Base-by-base conservation (phyloP, 2,329 filamentous ascomycete genomes). In the Fusarium marasasianum region DNA sequence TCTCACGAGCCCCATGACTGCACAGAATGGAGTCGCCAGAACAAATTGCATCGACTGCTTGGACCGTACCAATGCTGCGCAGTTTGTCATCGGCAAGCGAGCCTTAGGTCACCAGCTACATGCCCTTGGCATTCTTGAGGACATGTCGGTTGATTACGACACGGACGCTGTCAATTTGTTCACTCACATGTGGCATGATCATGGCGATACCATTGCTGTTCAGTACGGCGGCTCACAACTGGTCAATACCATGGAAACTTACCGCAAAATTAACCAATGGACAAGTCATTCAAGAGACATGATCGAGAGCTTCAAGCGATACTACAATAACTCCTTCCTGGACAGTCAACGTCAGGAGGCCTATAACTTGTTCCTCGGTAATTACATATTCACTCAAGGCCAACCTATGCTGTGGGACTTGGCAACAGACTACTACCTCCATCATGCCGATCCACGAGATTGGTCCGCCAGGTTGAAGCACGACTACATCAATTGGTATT, bases 201-300 rank as follows among this genome's bases (percentile, higher is more conserved):
- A 99, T 80, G 96, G 96, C 65, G 96, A 99, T 82, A 98, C 95
- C 8, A 98, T 99, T 78, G 96, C 96, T 2, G 93, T 98, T 61
- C 96, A 99, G 81, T 99, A 99, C 77, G 96, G 96, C 64, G 96
- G 96, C 15, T 98, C 95, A 6, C 96, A 99, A 82, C 89, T 99
- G 2, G 96, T 99, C 77, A 99, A 99, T 81, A 99, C 96, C 1
- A 98, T 99, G 95, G 95, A 97, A 75, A 99, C 96, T 9, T 99
- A 99, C 82, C 93, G 96, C 65, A 98, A 98, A 83, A 97, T 98
- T 81, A 98, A 98, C 76, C 96, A 98, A 81, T 99, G 96, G 96
- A 97, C 95, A 31, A 98, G 94, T 77, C 95, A 98, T 81, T 98
- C 96, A 6, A 90, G 96, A 75, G 96, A 99, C 82, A 98, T 99